A percentile compares a stretch with the other conserved stretches of the same genome.
Evolutionary conservation across 2,329 filamentous ascomycete genomes (phyloP).

Genomic region (Neonectria sp.): DNA sequence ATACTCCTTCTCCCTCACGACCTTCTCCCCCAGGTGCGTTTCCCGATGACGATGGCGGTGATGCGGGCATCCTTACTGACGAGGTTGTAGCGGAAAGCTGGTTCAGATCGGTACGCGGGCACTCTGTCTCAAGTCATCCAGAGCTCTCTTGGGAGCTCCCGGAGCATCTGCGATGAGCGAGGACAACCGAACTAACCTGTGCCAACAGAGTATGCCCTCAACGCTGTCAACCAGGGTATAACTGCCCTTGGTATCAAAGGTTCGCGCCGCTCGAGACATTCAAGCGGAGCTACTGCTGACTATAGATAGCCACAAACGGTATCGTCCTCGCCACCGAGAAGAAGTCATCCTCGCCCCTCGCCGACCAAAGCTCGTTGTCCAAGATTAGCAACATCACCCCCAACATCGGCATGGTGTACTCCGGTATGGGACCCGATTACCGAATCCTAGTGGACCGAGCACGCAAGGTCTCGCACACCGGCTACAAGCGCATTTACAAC

Average conservation of each 20-base stretch:
- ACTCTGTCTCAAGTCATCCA: neutral
- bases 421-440: slow-evolving; percentile 99
- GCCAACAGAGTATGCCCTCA: slow-evolving; percentile 92
- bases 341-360: slow-evolving; percentile 97
- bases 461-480: slow-evolving; percentile 97
- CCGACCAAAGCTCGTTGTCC: slow-evolving; percentile 93
- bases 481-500: slow-evolving; percentile 99
- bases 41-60: slow-evolving; percentile 45
- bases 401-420: slow-evolving; percentile 99
- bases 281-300: slow-evolving; percentile 38
- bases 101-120: slow-evolving; percentile 86
- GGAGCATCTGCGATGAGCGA: neutral
- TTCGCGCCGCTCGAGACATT: slow-evolving; percentile 56
- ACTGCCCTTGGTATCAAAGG: slow-evolving; percentile 99
- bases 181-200: slow-evolving; percentile 34
- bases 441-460: slow-evolving; percentile 97
- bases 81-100: slow-evolving; percentile 86
- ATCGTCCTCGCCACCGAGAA: slow-evolving; percentile 99
- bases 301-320: slow-evolving; percentile 87
- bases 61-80: slow-evolving; percentile 60
- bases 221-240: slow-evolving; percentile 99
- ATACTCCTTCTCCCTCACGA: slow-evolving; percentile 99
- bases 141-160: neutral
- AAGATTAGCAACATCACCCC: slow-evolving; percentile 99
- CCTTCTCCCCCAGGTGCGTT: slow-evolving; percentile 97